Base-by-base conservation (phyloP, 2,329 filamentous ascomycete genomes). In the Epichloe brachyelytri region DNA sequence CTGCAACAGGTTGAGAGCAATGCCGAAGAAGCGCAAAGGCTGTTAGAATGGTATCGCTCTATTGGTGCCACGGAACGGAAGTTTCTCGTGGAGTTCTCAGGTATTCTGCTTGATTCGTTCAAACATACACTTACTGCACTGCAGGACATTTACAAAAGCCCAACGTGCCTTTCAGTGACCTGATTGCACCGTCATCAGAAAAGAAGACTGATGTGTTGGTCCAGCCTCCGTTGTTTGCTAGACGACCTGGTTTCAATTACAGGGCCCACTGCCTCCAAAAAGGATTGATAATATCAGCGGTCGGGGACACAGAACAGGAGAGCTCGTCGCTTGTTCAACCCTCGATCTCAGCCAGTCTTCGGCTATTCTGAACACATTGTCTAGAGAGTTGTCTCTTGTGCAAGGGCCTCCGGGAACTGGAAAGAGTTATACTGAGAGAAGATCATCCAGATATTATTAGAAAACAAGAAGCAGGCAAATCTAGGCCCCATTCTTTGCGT, bases 391-490 rank as follows among this genome's bases (percentile, higher is more conserved):
- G 8, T 75, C 79, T 1, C 67, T 86, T 4, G 82, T 86, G 11
- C 82, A 87, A 65, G 84, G 84, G 0, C 83, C 83, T 0, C 83
- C 83, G 0, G 83, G 84, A 0, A 87, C 83, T 0, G 83, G 84
- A 0, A 87, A 87, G 59, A 77, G 71, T 4, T 85, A 75, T 55
- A 71, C 75, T 0, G 82, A 3, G 71, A 79, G 2, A 70, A 75
- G 43, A 61, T 86, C n/a, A 74, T 84, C 53, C 75, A 76, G 53
- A 69, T 73, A 0, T 59, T 83, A 5, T 58, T 83, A 3, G 59
- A 60, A 12, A 72, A 73, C 55, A 71, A 69, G 46, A 34, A 40
- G 0, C 54, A 57, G 7, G 66, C 69, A 0, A 50, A 62, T 0
- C 56, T 80, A 0, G 75, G 76, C 0, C 76, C 76, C 0, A 72